Evolutionary conservation across 345 rosid genomes (phyloP), one percentile per base, ranked within the genome.

Genomic region (Pistacia integerrima): DNA sequence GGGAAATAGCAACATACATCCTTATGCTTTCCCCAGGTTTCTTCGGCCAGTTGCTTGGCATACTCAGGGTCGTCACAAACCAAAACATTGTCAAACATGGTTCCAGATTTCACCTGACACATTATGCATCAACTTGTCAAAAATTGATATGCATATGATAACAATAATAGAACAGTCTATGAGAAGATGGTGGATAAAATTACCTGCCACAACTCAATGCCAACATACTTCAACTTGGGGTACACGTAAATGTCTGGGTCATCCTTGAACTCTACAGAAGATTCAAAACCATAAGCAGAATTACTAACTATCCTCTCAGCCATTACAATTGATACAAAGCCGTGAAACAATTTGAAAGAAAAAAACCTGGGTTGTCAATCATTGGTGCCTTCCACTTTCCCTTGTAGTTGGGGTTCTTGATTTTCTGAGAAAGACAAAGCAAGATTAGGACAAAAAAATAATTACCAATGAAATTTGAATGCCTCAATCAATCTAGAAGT

Each of bases 131-230:
- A 20, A 28, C 22, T 57, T 20, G n/a, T 77, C 46, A 73, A 16
- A 14, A 72, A 28, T 22, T 17, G 4, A 33, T 69, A 8, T 4
- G 70, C 11, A 13, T 36, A 73, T 0, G 60, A 11, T 74, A 49
- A 63, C 13, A 28, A 13, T 22, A 3, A 11, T 65, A 67, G 4
- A 67, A 35, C 1, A 65, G 55, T 22, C 18, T 4, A n/a, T 36
- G 7, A 36, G 20, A 51, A 58, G 14, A 63, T 64, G 13, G 55
- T 33, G 38, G 64, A 63, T 30, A 72, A 51, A 65, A 70, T 68
- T 85, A 95, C 98, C 98, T 97, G 98, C 99, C 99, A 97, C 88
- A 97, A 79, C 69, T 97, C 99, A 75, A 97, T 74, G 52, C 99
- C 99, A 52, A 94, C 98, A 82, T 97, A 90, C 85, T 92, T 94